Evolutionary conservation across 139 green algal genomes (phyloP), one percentile per base, ranked within the genome.

Genomic region (Micractinium conductrix): DNA sequence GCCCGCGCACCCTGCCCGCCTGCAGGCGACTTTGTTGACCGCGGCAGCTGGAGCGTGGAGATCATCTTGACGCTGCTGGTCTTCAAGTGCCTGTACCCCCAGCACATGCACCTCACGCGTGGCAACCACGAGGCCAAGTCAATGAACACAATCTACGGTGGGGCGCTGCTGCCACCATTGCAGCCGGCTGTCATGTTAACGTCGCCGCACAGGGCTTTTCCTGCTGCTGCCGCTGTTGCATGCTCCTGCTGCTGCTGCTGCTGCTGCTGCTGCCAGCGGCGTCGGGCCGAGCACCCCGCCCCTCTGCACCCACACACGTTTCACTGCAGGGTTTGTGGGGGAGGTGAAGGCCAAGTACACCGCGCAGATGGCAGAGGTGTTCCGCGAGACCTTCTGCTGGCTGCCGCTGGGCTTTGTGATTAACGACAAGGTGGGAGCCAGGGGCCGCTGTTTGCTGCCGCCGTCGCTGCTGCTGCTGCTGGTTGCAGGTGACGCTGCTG

Each of bases 121-220:
- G 97, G 97, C 79, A 99, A 99, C 92, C 96, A 99, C 87, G 97
- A 99, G 87, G 94, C 86, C 78, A 93, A 93, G 71, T 92, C 85
- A 80, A 99, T 99, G 97, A 99, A 99, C 88, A 96, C 96, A 73
- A 95, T 99, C 50, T 99, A 99, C 84, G 97, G 97, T 82, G 76
- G 8, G 74, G 6, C 3, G 21, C n/a, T 30, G 14, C 17, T 30
- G 8, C 17, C 55, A 26, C 17, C 55, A 65, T 65, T 16, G 55
- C n/a, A 43, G 30, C 4, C 12, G 4, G 63, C 28, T 40, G 26
- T 42, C 42, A 16, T 14, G 8, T 71, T 40, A 5, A 71, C 30
- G 8, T 9, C 14, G 17, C 22, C 10, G 6, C 60, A 33, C 21
- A 33, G 17, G 17, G 22, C 6, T 68, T 37, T 68, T 33, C 14